phyloP scores from a whole-genome alignment of 768 basidiomycete species.

The Glaciozyma martinii region DNA sequence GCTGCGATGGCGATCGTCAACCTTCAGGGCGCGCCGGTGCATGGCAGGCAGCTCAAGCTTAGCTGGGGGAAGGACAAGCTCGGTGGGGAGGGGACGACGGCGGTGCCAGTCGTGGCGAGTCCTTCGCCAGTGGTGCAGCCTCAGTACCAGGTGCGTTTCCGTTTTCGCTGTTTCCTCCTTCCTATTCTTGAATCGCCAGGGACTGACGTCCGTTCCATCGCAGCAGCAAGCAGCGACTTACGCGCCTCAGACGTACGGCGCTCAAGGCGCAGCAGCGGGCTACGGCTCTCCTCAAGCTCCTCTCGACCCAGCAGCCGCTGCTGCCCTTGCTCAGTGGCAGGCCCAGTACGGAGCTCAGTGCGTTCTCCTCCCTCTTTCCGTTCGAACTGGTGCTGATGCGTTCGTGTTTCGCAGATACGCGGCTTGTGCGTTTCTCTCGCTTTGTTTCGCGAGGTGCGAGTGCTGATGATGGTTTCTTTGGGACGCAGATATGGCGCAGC shows the following conservation, averaged over 20 bases:
- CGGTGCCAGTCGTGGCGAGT: background rate
- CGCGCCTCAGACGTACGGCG: constrained; percentile 30
- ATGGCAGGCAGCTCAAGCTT: constrained; percentile 94
- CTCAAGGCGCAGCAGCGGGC: background rate
- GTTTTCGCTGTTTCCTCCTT: too few species aligned
- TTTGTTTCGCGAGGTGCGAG: background rate
- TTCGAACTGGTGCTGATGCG: too few species aligned
- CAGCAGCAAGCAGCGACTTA: background rate
- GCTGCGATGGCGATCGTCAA: constrained; percentile 97
- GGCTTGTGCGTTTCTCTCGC: constrained; percentile 4
- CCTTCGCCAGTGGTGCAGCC: background rate
- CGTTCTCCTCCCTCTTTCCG: too few species aligned
- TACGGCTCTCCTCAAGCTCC: too few species aligned
- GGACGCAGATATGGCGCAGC: background rate
- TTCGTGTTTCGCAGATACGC: constrained; percentile 40
- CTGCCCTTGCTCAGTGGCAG: constrained; percentile 41
- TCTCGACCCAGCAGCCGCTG: background rate
- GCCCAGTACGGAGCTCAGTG: constrained; percentile 66
- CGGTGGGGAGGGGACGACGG: background rate
- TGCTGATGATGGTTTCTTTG: background rate
- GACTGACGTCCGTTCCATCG: too few species aligned
- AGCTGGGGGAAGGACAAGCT: constrained; percentile 87
- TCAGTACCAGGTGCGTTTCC: background rate
- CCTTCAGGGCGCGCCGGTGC: constrained; percentile 91
- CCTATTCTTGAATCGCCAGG: too few species aligned